These are phyloP conservation scores for Ceratocystis smalleyi DNA, from an alignment of 2,329 filamentous ascomycete species.

Conservation along the genomic window DNA sequence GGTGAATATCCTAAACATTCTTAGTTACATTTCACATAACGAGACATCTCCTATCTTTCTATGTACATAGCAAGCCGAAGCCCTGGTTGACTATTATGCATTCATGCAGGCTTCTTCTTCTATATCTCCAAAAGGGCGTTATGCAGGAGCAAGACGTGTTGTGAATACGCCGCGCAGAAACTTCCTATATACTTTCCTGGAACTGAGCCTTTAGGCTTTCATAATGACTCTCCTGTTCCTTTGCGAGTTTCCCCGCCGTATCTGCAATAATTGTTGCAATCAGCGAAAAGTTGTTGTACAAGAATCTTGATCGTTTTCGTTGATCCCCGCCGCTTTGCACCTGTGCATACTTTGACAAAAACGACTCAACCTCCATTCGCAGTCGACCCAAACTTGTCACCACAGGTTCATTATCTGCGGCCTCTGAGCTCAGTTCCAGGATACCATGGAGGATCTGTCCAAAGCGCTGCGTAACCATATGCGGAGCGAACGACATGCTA, in stretches of 20 bases:
- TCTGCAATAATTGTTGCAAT: constrained; percentile 86
- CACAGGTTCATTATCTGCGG: constrained; percentile 87
- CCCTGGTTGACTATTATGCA: background rate
- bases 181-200: constrained; percentile 28
- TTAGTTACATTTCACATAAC: background rate
- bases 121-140: background rate
- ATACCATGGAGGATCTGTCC: constrained; percentile 82
- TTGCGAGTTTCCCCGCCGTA: constrained; percentile 53
- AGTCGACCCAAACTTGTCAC: constrained; percentile 63
- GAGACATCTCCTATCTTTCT: background rate
- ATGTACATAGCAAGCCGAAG: background rate
- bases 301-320: constrained; percentile 69
- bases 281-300: constrained; percentile 92
- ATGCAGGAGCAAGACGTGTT: background rate
- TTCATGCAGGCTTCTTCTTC: background rate
- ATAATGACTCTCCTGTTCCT: constrained; percentile 63
- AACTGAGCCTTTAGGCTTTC: constrained; percentile 47
- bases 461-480: constrained; percentile 87
- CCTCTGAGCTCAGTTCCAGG: constrained; percentile 67
- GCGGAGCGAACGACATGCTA: constrained; percentile 52
- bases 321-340: constrained; percentile 55
- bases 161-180: background rate
- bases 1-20: background rate
- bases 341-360: constrained; percentile 56
- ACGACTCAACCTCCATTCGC: constrained; percentile 66